Evolutionary conservation across 2,329 filamentous ascomycete genomes (phyloP), one percentile per base, ranked within the genome.

Genomic region (Ramichloridium luteum): DNA sequence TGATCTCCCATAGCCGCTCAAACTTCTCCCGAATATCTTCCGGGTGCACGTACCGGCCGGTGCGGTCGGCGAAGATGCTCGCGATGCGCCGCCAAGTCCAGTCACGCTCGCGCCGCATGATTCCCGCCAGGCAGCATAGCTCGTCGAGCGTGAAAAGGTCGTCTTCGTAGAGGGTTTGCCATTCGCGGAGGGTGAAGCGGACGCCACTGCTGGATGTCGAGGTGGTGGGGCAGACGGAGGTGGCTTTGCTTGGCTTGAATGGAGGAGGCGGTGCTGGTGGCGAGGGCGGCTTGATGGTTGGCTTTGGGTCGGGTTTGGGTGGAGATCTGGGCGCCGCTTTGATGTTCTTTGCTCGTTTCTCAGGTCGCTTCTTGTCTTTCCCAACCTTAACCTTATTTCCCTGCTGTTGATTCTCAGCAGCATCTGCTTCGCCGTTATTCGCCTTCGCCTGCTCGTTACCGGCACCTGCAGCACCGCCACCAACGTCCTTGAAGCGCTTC

Each of bases 31-130:
- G 50, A 18, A 66, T 54, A 13, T 61, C 55, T 3, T 61, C 55
- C 1, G 61, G 54, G 39, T 58, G 53, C 15, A 69, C 41, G 3
- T 53, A 49, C 25, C 62, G 53, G 2, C 65, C 65, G 2, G 64
- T 70, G 48, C 58, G 58, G 32, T 67, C 63, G 32, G 53, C 60
- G 52, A 70, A 70, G 14, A 53, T 50, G 31, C 57, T 60, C 28
- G 61, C 60, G 2, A 71, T 51, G 4, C 60, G 48, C 10, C 61
- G 38, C 66, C 66, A 71, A 25, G 59, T 57, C 40, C 57, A 23
- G 9, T 31, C 30, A 2, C 20, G 20, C 46, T 18, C 52, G 46
- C 32, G 58, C 48, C 33, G 28, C 31, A 55, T 50, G 23, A 67
- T 49, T 14, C 55, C 48, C 20, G 59, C 59, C 12, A 72, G 49